These are phyloP conservation scores for Rhizophagus sp. DNA, from an alignment of 192 early-diverging fungal genomes.

Conservation along the genomic window DNA sequence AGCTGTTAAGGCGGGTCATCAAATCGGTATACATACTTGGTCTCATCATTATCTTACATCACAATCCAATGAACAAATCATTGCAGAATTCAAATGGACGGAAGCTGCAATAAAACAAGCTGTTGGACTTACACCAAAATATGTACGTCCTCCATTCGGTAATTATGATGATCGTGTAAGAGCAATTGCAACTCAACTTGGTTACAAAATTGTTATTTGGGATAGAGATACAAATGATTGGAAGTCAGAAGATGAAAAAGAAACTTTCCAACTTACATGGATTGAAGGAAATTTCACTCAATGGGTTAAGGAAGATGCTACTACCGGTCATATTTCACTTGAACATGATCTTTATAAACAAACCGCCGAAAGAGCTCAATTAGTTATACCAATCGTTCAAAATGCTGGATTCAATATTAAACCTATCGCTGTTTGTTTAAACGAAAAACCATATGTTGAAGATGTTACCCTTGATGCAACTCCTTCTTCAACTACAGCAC, in stretches of 20 bases:
- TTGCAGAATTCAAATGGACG: conserved; percentile 57
- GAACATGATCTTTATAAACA: conserved; percentile 51
- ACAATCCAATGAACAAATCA: conserved; percentile 44
- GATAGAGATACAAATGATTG: conserved; percentile 36
- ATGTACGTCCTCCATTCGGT: conserved; percentile 63
- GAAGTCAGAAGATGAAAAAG: not conserved
- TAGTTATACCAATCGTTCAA: not conserved
- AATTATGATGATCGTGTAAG: conserved; percentile 76
- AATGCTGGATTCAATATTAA: not conserved
- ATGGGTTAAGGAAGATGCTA: conserved; percentile 12
- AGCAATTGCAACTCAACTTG: conserved; percentile 59
- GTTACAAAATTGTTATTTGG: conserved; percentile 38
- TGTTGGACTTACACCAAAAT: conserved; percentile 57
- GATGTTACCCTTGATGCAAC: not conserved
- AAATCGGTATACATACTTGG: conserved; percentile 65
- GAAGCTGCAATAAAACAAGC: conserved; percentile 55
- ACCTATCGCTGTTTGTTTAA: not conserved
- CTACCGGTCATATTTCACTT: conserved; percentile 49
- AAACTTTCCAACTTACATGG: conserved; percentile 2
- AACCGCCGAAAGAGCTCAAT: not conserved
- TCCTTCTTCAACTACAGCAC: no score
- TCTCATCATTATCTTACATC: conserved; percentile 53
- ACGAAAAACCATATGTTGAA: not conserved
- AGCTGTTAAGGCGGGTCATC: conserved; percentile 43
- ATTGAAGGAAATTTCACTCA: conserved; percentile 19